Evolutionary conservation across 495 filamentous ascomycete species (phyloP).

Genomic region (Penicillium ucsense): DNA sequence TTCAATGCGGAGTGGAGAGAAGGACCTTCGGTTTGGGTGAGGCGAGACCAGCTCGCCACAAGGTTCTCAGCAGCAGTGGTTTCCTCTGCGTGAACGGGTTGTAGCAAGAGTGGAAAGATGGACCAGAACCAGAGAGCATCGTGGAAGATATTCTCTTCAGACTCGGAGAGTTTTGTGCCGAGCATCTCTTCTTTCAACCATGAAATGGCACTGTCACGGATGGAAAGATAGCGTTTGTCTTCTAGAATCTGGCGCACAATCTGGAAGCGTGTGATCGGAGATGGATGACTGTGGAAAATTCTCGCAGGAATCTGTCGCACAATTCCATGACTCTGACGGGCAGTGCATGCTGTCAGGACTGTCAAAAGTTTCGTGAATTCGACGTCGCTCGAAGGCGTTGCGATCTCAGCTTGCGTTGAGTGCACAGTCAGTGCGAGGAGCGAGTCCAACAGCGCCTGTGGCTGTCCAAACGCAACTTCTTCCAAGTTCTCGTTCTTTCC

Average conservation of each 20-base stretch:
- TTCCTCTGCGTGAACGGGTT: constrained; percentile 7
- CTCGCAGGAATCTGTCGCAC: constrained; percentile 64
- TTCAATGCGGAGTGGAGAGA: constrained; percentile 34
- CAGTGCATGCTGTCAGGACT: constrained; percentile 60
- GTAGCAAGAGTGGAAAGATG: constrained; percentile 31
- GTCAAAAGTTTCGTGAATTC: constrained; percentile 39
- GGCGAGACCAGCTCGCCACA: constrained; percentile 25
- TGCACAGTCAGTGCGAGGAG: constrained; percentile 26
- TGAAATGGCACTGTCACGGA: constrained; percentile 71
- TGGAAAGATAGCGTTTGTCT: constrained; percentile 58
- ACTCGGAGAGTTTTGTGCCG: constrained; percentile 13
- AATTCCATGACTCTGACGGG: constrained; percentile 53
- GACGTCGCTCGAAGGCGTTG: constrained; percentile 14
- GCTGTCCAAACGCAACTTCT: constrained; percentile 31
- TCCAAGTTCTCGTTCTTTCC: constrained; percentile 34
- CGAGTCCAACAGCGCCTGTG: constrained; percentile 33
- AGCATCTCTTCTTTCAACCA: constrained; percentile 86
- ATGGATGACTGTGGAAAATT: constrained; percentile 69
- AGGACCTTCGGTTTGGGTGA: constrained; percentile 29
- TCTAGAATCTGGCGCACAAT: constrained; percentile 76
- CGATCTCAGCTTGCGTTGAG: constrained; percentile 16
- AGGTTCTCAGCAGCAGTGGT: constrained; percentile 18
- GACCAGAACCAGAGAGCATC: constrained; percentile 43
- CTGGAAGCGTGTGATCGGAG: constrained; percentile 55
- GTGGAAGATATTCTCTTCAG: constrained; percentile 15